phyloP scores from a whole-genome alignment of 495 filamentous ascomycete genomes.

The Ascodesmis nigricans region DNA sequence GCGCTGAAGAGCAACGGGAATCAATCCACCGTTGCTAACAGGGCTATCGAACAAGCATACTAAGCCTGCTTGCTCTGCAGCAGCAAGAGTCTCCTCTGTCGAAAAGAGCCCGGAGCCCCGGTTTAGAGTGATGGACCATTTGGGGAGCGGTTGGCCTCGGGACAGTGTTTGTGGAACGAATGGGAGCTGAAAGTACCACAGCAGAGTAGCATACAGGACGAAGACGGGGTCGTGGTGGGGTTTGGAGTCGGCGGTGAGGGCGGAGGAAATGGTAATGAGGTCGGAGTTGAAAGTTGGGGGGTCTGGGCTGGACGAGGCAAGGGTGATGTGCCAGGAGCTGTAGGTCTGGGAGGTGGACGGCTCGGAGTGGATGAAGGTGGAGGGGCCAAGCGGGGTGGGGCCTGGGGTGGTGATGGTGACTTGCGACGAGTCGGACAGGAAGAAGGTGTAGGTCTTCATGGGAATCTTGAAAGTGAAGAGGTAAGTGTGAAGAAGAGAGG shows the following conservation, averaged over 20 bases:
- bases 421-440: constrained; percentile 4
- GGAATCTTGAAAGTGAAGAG: too few species aligned
- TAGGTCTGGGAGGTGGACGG: neutral
- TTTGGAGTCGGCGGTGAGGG: neutral
- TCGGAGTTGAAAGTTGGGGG: neutral
- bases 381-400: neutral
- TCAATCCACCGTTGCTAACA: constrained; percentile 3
- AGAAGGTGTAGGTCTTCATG: constrained; percentile 1
- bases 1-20: constrained; percentile 20
- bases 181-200: constrained; percentile 89
- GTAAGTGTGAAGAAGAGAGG: too few species aligned
- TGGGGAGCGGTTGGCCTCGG: constrained; percentile 47
- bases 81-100: constrained; percentile 6
- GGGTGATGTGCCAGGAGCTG: constrained; percentile 3
- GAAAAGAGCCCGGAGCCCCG: constrained; percentile 8
- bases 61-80: constrained; percentile 9
- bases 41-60: constrained; percentile 9
- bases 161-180: constrained; percentile 25
- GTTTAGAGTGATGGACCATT: constrained; percentile 75
- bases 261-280: constrained; percentile 1
- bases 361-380: constrained; percentile 3
- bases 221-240: constrained; percentile 31
- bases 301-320: neutral
- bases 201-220: constrained; percentile 88
- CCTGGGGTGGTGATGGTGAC: constrained; percentile 1